Evolutionary conservation across 306 rosid species (phyloP), one percentile per base, ranked within the genome.

Genomic region (Benincasa hispida): DNA sequence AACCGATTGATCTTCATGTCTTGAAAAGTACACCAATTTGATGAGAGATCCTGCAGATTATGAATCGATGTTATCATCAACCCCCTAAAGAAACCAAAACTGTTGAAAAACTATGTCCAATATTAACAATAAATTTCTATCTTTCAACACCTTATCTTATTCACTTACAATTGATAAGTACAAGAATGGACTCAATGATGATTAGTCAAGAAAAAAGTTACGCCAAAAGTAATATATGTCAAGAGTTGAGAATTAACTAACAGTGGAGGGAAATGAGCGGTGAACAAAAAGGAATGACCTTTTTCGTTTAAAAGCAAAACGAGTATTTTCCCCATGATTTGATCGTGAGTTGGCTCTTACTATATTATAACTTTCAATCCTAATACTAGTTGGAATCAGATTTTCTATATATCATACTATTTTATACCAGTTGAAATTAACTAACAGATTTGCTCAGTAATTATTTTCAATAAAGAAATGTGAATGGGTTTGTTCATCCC

Each of bases 11-110:
- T 86, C 83, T 84, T 90, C 99, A 5, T 79, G 99, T 83, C 99
- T 92, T 79, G 99, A 95, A 81, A 95, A 95, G 84, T 95, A 92
- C 57, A 95, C 93, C 85, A 95, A 90, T 87, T 95, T 95, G 86
- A 95, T 95, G 70, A 95, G 83, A 80, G 99, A 95, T 57, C 99
- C 99, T 95, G 89, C 79, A 62, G 27, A 25, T 72, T 24, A 72
- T 10, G 19, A 76, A 42, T 57, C 8, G 18, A 42, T 14, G 35
- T 22, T 15, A 69, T 17, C 4, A 48, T 72, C 24, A 27, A 48
- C 42, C 27, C 28, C 50, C 12, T 72, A 27, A 25, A 17, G 8
- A 48, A 72, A 72, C 41, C 21, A 13, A 68, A 41, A 72, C 24
- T 72, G 58, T n/a, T 48, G 8, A 41, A 24, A 45, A 25, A 34